Conservation (phyloP, 1,139 yeast species). For the Taiozyma onychis region DNA sequence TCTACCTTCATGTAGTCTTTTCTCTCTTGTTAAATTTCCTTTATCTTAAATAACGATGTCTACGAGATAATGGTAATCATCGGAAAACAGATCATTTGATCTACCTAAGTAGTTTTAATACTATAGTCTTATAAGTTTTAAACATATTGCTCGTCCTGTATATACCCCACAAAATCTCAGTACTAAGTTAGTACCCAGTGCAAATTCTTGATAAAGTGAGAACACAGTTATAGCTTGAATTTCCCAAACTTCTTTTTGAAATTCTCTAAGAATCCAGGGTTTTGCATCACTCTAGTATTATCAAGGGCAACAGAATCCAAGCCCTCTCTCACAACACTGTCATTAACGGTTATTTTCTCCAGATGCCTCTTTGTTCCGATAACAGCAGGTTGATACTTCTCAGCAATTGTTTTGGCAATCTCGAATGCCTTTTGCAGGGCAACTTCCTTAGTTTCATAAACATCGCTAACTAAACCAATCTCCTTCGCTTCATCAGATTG, state of each 20-base stretch:
- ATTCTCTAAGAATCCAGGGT: conserved; percentile 6
- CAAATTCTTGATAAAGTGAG: no score
- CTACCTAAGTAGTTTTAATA: no score
- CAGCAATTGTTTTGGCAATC: conserved; percentile 46
- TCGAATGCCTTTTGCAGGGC: conserved; percentile 47
- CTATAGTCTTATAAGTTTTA: no score
- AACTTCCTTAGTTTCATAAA: conserved; percentile 41
- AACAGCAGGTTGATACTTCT: conserved; percentile 53
- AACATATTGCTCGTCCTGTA: no score
- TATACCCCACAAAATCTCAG: no score
- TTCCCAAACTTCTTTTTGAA: conserved; percentile 4
- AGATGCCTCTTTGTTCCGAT: conserved; percentile 59
- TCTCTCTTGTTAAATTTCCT: neutral
- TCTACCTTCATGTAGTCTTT: neutral
- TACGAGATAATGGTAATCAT: no score
- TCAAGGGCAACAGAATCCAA: conserved; percentile 47
- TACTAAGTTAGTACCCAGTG: no score
- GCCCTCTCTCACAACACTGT: conserved; percentile 41
- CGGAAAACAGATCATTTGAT: no score
- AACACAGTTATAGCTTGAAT: neutral
- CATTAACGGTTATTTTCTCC: conserved; percentile 44
- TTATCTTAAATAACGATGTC: no score
- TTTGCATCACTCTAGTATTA: conserved; percentile 34
- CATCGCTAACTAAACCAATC: conserved; percentile 49
- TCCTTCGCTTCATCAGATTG: conserved; percentile 49